Percentiles rank a stretch among this genome's conserved stretches.
Conservation (phyloP, 208 protist genomes). For the Leishmania turanica region DNA sequence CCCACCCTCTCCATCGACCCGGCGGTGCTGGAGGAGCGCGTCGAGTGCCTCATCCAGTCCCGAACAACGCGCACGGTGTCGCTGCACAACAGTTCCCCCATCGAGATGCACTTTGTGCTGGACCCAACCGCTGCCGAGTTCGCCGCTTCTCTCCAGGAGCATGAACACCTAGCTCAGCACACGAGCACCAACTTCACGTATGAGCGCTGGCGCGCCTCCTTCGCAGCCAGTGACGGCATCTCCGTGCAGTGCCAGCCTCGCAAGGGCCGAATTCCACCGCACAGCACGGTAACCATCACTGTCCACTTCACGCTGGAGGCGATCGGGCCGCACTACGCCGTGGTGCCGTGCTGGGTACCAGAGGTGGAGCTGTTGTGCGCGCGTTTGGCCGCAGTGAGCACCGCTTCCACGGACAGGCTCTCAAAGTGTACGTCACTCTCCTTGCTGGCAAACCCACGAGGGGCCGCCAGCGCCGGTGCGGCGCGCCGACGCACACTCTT, state of each 20-base stretch:
- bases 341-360: conserved; percentile 72
- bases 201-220: conserved; percentile 35
- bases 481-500: conserved; percentile 2
- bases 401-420: not conserved
- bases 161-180: not conserved
- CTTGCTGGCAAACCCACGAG: not conserved
- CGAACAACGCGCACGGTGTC: conserved; percentile 71
- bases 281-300: conserved; percentile 43
- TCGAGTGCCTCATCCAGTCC: conserved; percentile 78
- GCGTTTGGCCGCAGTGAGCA: conserved; percentile 9
- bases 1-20: conserved; percentile 67
- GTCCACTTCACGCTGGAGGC: conserved; percentile 70
- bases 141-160: conserved; percentile 19
- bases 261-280: conserved; percentile 57
- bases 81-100: conserved; percentile 76
- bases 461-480: not conserved
- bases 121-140: conserved; percentile 64
- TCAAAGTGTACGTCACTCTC: conserved; percentile 12
- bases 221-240: conserved; percentile 38
- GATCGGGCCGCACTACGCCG: conserved; percentile 48
- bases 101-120: conserved; percentile 70
- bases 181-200: conserved; percentile 9
- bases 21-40: conserved; percentile 61
- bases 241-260: conserved; percentile 67
- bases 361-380: conserved; percentile 43